Evolutionary conservation across 768 basidiomycete species (phyloP).

Genomic region (Fistulinella prunicolor): DNA sequence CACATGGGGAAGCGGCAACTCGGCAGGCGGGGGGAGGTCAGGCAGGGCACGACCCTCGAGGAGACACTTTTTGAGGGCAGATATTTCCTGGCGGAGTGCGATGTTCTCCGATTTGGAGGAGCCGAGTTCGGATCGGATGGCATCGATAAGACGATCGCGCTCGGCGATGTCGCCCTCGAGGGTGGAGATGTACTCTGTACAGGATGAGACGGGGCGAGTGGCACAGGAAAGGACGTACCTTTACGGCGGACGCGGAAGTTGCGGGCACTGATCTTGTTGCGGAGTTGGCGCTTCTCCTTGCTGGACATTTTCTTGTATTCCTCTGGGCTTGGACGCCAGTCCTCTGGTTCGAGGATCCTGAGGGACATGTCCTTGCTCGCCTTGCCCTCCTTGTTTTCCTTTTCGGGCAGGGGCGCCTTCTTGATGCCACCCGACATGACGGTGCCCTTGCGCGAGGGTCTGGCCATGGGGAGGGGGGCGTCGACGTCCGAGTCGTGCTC

Average conservation of each 20-base stretch:
- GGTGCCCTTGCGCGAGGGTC: constrained; percentile 60
- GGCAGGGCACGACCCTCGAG: constrained; percentile 59
- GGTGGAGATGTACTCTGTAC: constrained; percentile 85
- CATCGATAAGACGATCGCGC: constrained; percentile 85
- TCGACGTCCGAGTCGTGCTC: constrained; percentile 35
- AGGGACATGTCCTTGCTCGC: constrained; percentile 29
- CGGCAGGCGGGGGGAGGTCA: constrained; percentile 45
- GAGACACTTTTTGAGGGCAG: constrained; percentile 68
- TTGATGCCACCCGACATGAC: constrained; percentile 71
- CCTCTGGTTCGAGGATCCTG: constrained; percentile 45
- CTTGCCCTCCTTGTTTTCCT: constrained; percentile 28
- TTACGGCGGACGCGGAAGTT: constrained; percentile 95
- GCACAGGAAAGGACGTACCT: constrained; percentile 44
- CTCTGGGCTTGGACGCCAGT: constrained; percentile 86
- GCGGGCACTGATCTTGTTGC: constrained; percentile 95
- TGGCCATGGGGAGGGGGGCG: constrained; percentile 35
- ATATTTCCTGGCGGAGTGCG: constrained; percentile 76
- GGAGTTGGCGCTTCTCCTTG: constrained; percentile 93
- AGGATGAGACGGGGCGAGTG: not conserved
- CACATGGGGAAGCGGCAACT: constrained; percentile 28
- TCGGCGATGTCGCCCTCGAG: constrained; percentile 93
- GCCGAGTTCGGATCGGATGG: constrained; percentile 81
- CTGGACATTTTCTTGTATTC: constrained; percentile 93
- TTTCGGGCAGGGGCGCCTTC: constrained; percentile 49
- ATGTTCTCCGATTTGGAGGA: constrained; percentile 76